A percentile compares a stretch with the other conserved stretches of the same genome.
Conservation (phyloP, 1,284 basidiomycete genomes). For the Ganoderma multipileum region DNA sequence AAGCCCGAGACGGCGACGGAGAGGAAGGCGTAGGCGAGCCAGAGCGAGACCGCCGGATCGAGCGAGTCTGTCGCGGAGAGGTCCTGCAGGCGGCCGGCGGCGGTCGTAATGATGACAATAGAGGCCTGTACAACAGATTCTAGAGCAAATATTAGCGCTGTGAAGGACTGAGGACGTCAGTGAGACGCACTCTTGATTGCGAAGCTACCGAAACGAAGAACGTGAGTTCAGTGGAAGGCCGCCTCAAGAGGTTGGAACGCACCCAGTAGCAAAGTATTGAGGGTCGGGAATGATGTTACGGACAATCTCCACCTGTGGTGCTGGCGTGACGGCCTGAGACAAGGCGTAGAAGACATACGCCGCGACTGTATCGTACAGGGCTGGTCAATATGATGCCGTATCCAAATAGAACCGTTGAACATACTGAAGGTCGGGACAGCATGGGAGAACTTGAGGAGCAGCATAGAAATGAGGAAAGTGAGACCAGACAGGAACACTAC, state of each 20-base stretch:
- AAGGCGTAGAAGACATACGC: conserved; percentile 54
- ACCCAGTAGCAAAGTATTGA: conserved; percentile 52
- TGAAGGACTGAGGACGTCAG: neutral
- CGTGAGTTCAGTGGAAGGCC: neutral
- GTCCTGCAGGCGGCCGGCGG: conserved; percentile 51
- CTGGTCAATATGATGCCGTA: neutral
- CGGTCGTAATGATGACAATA: conserved; percentile 53
- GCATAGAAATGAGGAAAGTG: conserved; percentile 51
- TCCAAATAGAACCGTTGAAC: conserved; percentile 17
- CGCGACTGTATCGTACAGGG: conserved; percentile 39
- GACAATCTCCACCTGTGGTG: conserved; percentile 54
- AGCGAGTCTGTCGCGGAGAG: conserved; percentile 46
- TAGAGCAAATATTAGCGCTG: conserved; percentile 28
- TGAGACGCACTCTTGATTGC: conserved; percentile 47
- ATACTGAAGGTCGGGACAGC: conserved; percentile 47
- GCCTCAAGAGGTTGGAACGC: conserved; percentile 9
- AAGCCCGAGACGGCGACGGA: conserved; percentile 46
- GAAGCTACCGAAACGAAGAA: conserved; percentile 37
- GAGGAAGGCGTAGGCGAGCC: conserved; percentile 51
- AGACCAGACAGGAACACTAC: conserved; percentile 51
- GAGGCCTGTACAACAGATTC: conserved; percentile 50
- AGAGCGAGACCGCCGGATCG: conserved; percentile 49
- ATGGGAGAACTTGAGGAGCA: conserved; percentile 49
- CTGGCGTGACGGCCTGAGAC: conserved; percentile 50
- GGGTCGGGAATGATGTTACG: conserved; percentile 49